Evolutionary conservation across 345 rosid species (phyloP), one percentile per base, ranked within the genome.

Genomic region (Salix exigua): DNA sequence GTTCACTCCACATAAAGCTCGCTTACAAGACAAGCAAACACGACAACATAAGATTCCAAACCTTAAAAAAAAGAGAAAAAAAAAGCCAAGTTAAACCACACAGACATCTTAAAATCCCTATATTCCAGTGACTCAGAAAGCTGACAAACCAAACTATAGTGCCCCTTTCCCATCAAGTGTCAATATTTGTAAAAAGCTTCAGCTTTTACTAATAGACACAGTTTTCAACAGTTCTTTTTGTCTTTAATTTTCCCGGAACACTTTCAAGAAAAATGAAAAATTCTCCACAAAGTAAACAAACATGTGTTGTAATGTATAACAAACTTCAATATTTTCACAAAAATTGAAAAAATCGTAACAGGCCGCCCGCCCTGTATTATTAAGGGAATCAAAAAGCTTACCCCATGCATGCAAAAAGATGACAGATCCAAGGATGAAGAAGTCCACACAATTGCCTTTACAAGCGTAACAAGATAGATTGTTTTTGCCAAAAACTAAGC

Each of bases 371-470:
- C 28, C 28, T 10, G 14, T 58, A 58, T 58, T 14, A 70, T 58
- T 14, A 70, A 4, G 74, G 12, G 68, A 31, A 68, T 44, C 68
- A 67, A 80, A 78, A 77, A 73, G 77, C 90, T 85, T 73, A 91
- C 92, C 90, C 88, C 94, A 87, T 88, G 86, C 89, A 88, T 60
- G 86, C 86, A 74, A 89, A 38, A 38, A 88, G 80, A 48, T 77
- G 82, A 80, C 64, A 80, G 88, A 90, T 85, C 93, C 90, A 90
- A 78, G 82, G 61, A 62, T 88, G 91, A 38, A 85, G 70, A 33
- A 46, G 76, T 73, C 85, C 80, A 82, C 80, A 81, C 79, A 81
- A 67, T 77, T 80, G 94, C 92, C 87, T 90, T 77, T 85, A 90
- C 77, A 86, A 73, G 73, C 64, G 66, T 78, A 81, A 80, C 74